Evolutionary conservation across 257 asterid species (phyloP), one percentile per base, ranked within the genome.

Genomic region (Solanum raphanifolium): DNA sequence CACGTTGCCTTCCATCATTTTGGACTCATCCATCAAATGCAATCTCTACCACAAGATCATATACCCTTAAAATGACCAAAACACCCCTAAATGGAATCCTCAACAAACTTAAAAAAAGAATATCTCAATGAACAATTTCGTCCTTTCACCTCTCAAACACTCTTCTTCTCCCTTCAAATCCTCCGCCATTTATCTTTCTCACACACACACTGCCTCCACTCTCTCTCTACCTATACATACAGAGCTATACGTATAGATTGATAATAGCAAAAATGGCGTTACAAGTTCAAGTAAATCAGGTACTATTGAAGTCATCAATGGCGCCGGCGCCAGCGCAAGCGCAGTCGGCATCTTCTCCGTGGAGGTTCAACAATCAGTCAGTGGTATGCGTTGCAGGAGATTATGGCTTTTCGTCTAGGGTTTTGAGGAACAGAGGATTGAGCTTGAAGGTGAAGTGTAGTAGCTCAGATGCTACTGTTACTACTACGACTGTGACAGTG

Each of bases 351-450:
- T 85, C 95, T 69, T 85, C 88, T 31, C 87, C 87, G 35, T 85
- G 91, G 76, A 89, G 89, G 88, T 83, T 89, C 23, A 71, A 87
- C 87, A 94, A 90, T 88, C 95, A 90, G 16, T 31, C 94, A 7
- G 68, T 88, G 90, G 91, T 93, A 79, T 79, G 93, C 88, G 91
- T 92, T 62, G 89, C 93, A 25, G 93, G 90, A 10, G 98, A 92
- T 94, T 90, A 86, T 87, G 88, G 88, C 86, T 32, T 83, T 85
- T 88, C 87, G 73, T 84, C 52, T 46, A 89, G 85, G 65, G 83
- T 84, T 83, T 89, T 87, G 58, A 83, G 72, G 82, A 83, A 76
- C 89, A 83, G 92, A 89, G 91, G 90, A 66, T 25, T 91, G 87
- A 83, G 90, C 86, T 85, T 86, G 90, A 91, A 88, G 88, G 92